phyloP scores from a whole-genome alignment of 345 rosid species.

The Gossypium thurberi region DNA sequence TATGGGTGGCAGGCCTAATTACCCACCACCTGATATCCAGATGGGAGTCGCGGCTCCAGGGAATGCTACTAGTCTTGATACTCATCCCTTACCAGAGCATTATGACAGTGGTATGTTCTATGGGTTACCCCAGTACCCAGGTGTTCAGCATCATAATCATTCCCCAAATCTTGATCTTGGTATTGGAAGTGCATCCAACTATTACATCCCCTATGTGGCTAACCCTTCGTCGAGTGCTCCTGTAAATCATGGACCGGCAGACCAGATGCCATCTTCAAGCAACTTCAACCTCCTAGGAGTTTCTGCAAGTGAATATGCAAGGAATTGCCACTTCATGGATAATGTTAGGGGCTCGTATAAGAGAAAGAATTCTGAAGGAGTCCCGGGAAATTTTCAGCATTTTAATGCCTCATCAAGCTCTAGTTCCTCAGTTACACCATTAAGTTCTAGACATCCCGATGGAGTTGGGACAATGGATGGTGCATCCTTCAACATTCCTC shows the following conservation, averaged over 20 bases:
- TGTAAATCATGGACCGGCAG: conserved; percentile 37
- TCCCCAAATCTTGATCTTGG: conserved; percentile 42
- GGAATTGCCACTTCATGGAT: conserved; percentile 42
- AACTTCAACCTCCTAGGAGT: conserved; percentile 41
- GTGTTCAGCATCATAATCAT: conserved; percentile 43
- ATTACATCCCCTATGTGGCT: conserved; percentile 36
- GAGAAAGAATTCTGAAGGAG: conserved; percentile 58
- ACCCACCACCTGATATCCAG: conserved; percentile 45
- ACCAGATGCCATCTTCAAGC: conserved; percentile 40
- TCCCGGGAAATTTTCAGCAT: conserved; percentile 42
- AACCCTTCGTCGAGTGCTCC: conserved; percentile 29
- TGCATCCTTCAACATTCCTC: conserved; percentile 35
- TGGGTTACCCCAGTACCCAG: conserved; percentile 41
- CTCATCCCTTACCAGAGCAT: conserved; percentile 37
- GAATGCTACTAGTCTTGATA: conserved; percentile 31
- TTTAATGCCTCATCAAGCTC: conserved; percentile 42
- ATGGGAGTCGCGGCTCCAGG: conserved; percentile 31
- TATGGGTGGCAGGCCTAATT: conserved; percentile 38
- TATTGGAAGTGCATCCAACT: conserved; percentile 39
- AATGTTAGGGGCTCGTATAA: conserved; percentile 48
- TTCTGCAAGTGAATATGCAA: conserved; percentile 47
- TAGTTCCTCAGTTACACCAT: conserved; percentile 32
- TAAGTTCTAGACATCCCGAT: conserved; percentile 45
- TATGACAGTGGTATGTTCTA: conserved; percentile 41
- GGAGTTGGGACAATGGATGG: conserved; percentile 33